A percentile compares a stretch with the other conserved stretches of the same genome.
Evolutionary conservation across 768 basidiomycete genomes (phyloP).

Genomic region (Kwoniella sp.): DNA sequence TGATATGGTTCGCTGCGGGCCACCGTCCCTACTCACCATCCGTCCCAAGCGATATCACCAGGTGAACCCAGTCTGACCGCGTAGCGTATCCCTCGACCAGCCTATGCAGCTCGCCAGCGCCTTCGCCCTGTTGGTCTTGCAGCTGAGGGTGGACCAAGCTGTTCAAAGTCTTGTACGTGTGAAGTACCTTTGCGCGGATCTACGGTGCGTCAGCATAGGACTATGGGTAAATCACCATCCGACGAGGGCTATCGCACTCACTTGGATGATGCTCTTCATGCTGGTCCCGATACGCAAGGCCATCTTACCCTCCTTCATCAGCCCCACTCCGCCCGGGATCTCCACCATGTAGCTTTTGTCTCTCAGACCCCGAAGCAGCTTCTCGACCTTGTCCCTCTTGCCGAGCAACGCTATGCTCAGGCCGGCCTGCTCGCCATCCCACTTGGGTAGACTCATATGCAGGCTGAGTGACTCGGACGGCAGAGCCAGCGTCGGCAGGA

Average conservation of each 20-base stretch:
- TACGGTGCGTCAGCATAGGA: neutral
- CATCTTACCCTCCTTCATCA: conserved; percentile 26
- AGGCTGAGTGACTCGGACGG: conserved; percentile 24
- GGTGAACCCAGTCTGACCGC: conserved; percentile 20
- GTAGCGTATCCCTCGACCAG: conserved; percentile 19
- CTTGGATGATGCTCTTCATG: conserved; percentile 10
- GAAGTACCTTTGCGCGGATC: conserved; percentile 6
- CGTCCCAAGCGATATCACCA: conserved; percentile 3
- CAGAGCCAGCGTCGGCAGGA: conserved; percentile 35
- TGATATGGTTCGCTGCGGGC: no score
- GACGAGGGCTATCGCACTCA: conserved; percentile 5
- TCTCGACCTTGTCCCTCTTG: conserved; percentile 2
- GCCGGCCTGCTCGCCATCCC: conserved; percentile 14
- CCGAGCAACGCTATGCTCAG: conserved; percentile 10
- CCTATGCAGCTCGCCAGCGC: conserved; percentile 6
- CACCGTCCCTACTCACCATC: no score
- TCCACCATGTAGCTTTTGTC: conserved; percentile 28
- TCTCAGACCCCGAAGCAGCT: conserved; percentile 17
- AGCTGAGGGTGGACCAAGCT: conserved; percentile 20
- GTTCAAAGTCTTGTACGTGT: conserved; percentile 20
- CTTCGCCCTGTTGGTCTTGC: conserved; percentile 3
- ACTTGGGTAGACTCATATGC: conserved; percentile 25
- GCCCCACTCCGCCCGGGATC: conserved; percentile 3
- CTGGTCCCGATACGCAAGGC: conserved; percentile 17
- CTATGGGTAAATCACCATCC: no score